phyloP scores from a whole-genome alignment of 495 filamentous ascomycete species.

The Aspergillus panamensis region DNA sequence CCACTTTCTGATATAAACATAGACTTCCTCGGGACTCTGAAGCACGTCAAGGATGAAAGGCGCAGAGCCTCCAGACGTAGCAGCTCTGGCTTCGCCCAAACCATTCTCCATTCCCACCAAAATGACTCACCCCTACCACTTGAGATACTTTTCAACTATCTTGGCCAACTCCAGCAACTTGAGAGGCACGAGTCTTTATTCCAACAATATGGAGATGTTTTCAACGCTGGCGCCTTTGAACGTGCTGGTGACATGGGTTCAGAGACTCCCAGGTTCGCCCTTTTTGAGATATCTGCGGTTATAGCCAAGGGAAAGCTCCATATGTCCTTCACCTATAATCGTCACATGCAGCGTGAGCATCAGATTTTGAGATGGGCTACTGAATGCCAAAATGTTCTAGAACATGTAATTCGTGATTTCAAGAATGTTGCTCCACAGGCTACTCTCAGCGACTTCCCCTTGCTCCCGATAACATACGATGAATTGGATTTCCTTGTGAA shows the following conservation, averaged over 20 bases:
- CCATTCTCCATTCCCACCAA: slow-evolving; percentile 46
- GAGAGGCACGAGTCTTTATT: slow-evolving; percentile 58
- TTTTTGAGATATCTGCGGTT: slow-evolving; percentile 61
- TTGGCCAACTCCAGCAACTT: slow-evolving; percentile 57
- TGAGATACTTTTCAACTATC: slow-evolving; percentile 66
- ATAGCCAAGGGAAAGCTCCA: slow-evolving; percentile 57
- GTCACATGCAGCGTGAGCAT: slow-evolving; percentile 52
- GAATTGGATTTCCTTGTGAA: slow-evolving; percentile 42
- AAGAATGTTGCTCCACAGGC: slow-evolving; percentile 48
- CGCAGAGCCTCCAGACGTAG: slow-evolving; percentile 39
- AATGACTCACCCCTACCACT: slow-evolving; percentile 52
- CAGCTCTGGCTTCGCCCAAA: no score
- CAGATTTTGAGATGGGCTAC: slow-evolving; percentile 58
- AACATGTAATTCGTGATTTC: slow-evolving; percentile 50
- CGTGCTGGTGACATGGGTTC: slow-evolving; percentile 49
- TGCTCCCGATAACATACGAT: slow-evolving; percentile 59
- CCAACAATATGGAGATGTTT: slow-evolving; percentile 49
- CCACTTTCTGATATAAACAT: slow-evolving; percentile 7
- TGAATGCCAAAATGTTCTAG: slow-evolving; percentile 56
- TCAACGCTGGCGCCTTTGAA: no score
- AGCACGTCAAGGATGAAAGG: slow-evolving; percentile 46
- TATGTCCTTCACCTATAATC: slow-evolving; percentile 60
- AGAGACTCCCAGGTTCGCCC: slow-evolving; percentile 50
- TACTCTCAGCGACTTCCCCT: slow-evolving; percentile 60
- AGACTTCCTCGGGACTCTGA: slow-evolving; percentile 37